phyloP scores from a whole-genome alignment of 805 yeast genomes.

The Kuraishia floccosa region DNA sequence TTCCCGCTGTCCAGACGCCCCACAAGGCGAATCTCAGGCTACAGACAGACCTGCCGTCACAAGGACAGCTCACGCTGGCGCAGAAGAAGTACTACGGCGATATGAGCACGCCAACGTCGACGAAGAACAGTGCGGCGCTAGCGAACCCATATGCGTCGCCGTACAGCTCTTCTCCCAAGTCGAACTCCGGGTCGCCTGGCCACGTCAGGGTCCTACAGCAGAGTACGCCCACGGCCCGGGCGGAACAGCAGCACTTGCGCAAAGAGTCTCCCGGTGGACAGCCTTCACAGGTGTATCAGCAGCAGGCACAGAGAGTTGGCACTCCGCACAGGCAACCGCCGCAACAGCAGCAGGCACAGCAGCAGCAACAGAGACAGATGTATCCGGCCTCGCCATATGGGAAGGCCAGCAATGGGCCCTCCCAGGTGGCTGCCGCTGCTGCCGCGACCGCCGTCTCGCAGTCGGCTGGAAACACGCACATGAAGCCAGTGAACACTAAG shows the following conservation, averaged over 20 bases:
- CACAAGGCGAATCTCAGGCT: conserved; percentile 1
- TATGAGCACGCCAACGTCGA: not conserved
- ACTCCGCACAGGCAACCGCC: too few relatives aligned
- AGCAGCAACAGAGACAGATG: too few relatives aligned
- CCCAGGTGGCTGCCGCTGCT: too few relatives aligned
- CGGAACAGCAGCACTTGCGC: not conserved
- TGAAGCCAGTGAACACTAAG: too few relatives aligned
- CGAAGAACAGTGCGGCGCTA: not conserved
- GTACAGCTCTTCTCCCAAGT: too few relatives aligned
- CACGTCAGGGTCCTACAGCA: not conserved
- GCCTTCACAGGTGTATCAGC: too few relatives aligned
- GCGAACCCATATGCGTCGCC: conserved; percentile 1
- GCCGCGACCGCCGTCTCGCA: too few relatives aligned
- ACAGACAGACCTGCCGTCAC: not conserved
- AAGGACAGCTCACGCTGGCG: not conserved
- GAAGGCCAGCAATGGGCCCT: too few relatives aligned
- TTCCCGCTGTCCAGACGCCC: not conserved
- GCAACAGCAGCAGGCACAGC: too few relatives aligned
- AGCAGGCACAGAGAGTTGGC: too few relatives aligned
- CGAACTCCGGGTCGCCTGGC: not conserved
- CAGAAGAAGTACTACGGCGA: not conserved
- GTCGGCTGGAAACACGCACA: too few relatives aligned
- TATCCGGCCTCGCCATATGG: too few relatives aligned
- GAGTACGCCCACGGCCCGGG: not conserved
- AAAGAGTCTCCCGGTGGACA: not conserved